A percentile compares a stretch with the other conserved stretches of the same genome.
phyloP scores from a whole-genome alignment of 192 early-diverging fungal species.

The Oehlia diaphana region DNA sequence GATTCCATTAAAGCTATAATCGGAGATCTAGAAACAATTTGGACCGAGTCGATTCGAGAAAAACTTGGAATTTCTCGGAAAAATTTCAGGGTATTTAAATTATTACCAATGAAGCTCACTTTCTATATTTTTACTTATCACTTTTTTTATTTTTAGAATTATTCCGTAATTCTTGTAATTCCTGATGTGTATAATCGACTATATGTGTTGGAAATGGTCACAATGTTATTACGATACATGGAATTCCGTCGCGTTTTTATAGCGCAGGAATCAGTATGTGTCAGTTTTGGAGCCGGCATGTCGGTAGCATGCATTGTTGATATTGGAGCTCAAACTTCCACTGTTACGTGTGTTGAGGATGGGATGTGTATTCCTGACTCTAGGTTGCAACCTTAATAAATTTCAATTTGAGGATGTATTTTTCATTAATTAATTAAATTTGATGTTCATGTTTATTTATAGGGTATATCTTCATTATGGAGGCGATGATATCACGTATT shows the following conservation, averaged over 20 bases:
- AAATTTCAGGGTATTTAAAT: constrained; percentile 49
- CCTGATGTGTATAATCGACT: constrained; percentile 72
- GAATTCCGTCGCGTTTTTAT: constrained; percentile 72
- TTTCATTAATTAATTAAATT: not conserved
- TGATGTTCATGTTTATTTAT: not conserved
- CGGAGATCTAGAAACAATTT: constrained; percentile 79
- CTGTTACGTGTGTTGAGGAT: constrained; percentile 80
- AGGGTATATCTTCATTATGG: constrained; percentile 66
- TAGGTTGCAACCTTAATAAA: constrained; percentile 29
- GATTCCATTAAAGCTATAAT: constrained; percentile 60
- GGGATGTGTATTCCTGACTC: constrained; percentile 77
- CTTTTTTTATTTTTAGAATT: constrained; percentile 36
- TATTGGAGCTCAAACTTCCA: constrained; percentile 89
- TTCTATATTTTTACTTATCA: not conserved
- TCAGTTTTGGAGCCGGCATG: constrained; percentile 85
- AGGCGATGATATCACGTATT: constrained; percentile 86
- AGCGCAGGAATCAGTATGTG: constrained; percentile 81
- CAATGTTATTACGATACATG: constrained; percentile 74
- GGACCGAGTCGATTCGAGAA: constrained; percentile 66
- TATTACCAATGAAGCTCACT: not conserved
- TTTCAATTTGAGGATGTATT: not conserved
- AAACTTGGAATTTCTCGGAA: constrained; percentile 67
- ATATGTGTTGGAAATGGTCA: constrained; percentile 63
- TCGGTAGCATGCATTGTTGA: constrained; percentile 87
- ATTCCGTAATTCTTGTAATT: constrained; percentile 76